Evolutionary conservation across 306 rosid genomes (phyloP).

Genomic region (Carpinus viminea): DNA sequence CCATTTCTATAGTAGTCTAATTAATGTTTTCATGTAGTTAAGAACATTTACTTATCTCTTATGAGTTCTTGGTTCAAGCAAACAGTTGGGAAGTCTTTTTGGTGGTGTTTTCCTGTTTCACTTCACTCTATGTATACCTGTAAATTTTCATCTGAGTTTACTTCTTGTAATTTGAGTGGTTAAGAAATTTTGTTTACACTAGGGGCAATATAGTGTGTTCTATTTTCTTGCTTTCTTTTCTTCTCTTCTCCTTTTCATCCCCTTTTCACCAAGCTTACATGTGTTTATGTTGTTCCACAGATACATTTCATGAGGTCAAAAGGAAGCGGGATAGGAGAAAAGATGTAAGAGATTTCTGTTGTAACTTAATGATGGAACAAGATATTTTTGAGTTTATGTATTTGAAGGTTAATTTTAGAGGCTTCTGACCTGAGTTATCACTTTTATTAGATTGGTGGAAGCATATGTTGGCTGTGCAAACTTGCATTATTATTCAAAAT

Average conservation of each 20-base stretch:
- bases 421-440: conserved; percentile 17
- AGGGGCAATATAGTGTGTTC: not conserved
- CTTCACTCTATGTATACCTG: not conserved
- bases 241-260: not conserved
- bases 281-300: conserved; percentile 44
- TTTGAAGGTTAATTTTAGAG: conserved; percentile 8
- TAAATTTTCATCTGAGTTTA: conserved; percentile 2
- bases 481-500: not conserved
- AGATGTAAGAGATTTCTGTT: conserved; percentile 61
- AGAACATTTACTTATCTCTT: conserved; percentile 5
- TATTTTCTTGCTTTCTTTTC: conserved; percentile 19
- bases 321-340: conserved; percentile 81
- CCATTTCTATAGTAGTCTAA: conserved; percentile 8
- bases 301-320: conserved; percentile 90
- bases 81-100: not conserved
- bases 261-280: not conserved
- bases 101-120: not conserved
- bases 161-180: not conserved
- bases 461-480: not conserved
- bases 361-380: conserved; percentile 23
- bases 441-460: conserved; percentile 15
- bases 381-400: not conserved
- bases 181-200: not conserved
- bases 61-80: conserved; percentile 14
- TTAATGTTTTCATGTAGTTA: conserved; percentile 16